Conservation (phyloP, 306 rosid species). For the Amphicarpaea edgeworthii region DNA sequence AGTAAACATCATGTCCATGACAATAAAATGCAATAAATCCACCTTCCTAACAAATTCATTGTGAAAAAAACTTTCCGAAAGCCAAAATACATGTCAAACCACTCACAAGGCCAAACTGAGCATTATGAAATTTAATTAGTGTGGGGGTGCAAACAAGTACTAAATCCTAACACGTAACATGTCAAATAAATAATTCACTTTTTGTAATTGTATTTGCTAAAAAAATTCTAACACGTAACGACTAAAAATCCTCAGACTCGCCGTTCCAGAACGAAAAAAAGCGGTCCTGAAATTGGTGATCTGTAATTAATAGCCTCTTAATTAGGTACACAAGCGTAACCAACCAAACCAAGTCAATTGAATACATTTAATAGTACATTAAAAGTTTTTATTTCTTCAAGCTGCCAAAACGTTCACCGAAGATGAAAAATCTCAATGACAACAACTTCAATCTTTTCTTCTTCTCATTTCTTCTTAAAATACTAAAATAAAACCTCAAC, state of each 20-base stretch:
- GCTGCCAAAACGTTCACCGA: constrained; percentile 15
- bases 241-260: constrained; percentile 31
- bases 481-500: background rate
- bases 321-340: constrained; percentile 32
- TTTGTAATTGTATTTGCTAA: constrained; percentile 9
- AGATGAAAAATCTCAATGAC: constrained; percentile 25
- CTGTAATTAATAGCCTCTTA: constrained; percentile 36
- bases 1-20: background rate
- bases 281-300: constrained; percentile 30
- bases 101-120: constrained; percentile 10
- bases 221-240: constrained; percentile 17
- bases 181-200: background rate
- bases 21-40: constrained; percentile 13
- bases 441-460: constrained; percentile 14
- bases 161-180: constrained; percentile 32
- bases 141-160: background rate
- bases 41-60: background rate
- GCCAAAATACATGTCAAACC: constrained; percentile 17
- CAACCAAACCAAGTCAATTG: constrained; percentile 37
- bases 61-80: background rate
- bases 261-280: constrained; percentile 23
- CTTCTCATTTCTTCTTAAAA: background rate
- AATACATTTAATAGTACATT: background rate
- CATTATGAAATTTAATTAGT: constrained; percentile 14
- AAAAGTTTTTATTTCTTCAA: background rate